Evolutionary conservation across 2,329 filamentous ascomycete genomes (phyloP).

Genomic region (Penicillium brasilianum): DNA sequence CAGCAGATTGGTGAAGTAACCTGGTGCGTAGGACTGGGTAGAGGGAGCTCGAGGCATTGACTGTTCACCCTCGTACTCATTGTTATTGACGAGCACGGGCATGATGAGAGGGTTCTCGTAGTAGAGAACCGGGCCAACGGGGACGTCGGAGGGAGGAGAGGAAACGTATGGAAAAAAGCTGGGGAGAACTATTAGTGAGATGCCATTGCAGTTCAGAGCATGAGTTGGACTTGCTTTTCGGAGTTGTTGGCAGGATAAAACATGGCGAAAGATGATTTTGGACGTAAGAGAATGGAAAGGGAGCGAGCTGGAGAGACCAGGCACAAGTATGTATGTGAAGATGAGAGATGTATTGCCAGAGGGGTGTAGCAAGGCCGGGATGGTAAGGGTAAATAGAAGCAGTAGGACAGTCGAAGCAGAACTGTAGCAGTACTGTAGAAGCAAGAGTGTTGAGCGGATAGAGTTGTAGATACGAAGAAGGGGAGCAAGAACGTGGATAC

Average conservation of each 20-base stretch:
- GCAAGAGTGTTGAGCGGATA: neutral
- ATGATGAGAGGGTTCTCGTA: neutral
- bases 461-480: neutral
- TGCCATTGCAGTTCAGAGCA: neutral
- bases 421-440: neutral
- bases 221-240: neutral
- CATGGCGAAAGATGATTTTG: neutral
- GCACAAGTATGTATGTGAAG: neutral
- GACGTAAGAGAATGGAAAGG: neutral
- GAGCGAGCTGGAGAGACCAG: neutral
- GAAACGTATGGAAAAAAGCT: neutral
- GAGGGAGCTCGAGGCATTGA: neutral
- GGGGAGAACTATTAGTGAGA: neutral
- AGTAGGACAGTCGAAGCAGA: no score
- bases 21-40: neutral
- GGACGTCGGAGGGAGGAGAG: neutral
- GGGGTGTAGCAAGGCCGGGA: no score
- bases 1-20: neutral
- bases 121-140: neutral
- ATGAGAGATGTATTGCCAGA: neutral
- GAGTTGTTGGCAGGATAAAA: neutral
- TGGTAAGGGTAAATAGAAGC: no score
- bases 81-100: neutral
- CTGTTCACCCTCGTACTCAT: neutral
- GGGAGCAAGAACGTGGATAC: neutral